Base-by-base conservation (phyloP, 305 asterid genomes). In the Euphrasia arctica region DNA sequence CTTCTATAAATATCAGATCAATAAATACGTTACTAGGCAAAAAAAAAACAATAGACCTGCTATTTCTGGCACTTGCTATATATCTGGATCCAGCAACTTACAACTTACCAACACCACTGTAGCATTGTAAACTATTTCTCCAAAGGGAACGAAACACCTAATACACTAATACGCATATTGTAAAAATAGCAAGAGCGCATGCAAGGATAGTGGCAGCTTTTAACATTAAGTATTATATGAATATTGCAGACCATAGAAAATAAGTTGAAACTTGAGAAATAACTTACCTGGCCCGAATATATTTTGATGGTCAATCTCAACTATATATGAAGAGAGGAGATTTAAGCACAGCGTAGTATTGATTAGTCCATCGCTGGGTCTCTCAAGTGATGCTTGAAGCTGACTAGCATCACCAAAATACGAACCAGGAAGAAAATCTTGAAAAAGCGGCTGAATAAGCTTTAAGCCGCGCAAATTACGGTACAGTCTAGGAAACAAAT, bases 381-480 rank as follows among this genome's bases (percentile, higher is more conserved):
- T 83, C 81, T 78, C 75, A 25, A 93, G 89, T 7, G 97, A 93
- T 14, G 83, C 75, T 60, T 74, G 95, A 66, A 93, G 90, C 70
- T 78, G 90, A 75, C 66, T 79, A 34, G 50, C 71, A 48, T 86
- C 96, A 64, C 73, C 77, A 72, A 78, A 82, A 66, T 75, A 86
- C 32, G 99, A 86, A 67, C 99, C 99, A 22, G 92, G 96, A 70
- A 93, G 79, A 68, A 93, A 93, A 75, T 84, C 97, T 62, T 88
- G 95, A 80, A 93, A 83, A 72, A 93, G 76, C 56, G 99, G 99
- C 67, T 93, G 99, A 72, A 90, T 81, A 80, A 93, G 92, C 89
- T 75, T 88, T 41, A 93, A 74, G 55, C 79, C 85, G 55, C 75
- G 92, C 72, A 79, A 57, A 78, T 88, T 90, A 18, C 71, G 95